Base-by-base conservation (phyloP, 2,329 filamentous ascomycete genomes). In the Fusarium ramigenum region DNA sequence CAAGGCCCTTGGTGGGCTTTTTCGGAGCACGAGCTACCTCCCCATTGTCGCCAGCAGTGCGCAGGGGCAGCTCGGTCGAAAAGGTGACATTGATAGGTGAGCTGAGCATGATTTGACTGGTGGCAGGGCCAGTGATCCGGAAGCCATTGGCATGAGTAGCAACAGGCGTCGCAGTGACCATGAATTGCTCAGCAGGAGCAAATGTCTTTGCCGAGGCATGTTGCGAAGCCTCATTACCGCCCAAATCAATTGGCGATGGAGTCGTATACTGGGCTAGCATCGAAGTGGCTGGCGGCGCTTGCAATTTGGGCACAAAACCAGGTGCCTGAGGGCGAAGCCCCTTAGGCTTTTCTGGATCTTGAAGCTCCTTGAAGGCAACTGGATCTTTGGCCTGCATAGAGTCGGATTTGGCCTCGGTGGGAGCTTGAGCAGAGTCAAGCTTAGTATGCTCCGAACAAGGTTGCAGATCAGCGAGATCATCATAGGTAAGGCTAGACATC, bases 401-500 rank as follows among this genome's bases (percentile, higher is more conserved):
- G 19, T 25, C 23, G 44, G 23, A 5, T 50, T 60, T 36, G 32
- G 10, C 21, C 28, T 56, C 23, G 18, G 44, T 42, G 23, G 36
- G 11, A 23, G n/a, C n/a, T 47, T 52, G 57, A 34, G 16, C 32
- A 32, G 39, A 32, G 18, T 42, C 39, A 18, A 40, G 32, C 39
- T 52, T 65, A 28, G 21, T 7, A 30, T 37, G 7, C 30, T 34
- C 34, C n/a, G n/a, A 30, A 21, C n/a, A n/a, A 25, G 39, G 25
- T 21, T 47, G 54, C 34, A 47, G 54, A 57, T 15, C 39, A 34
- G 23, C 30, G 15, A 44, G 34, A 46, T 52, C 49, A 34, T 52
- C 47, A 25, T 71, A 65, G 11, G 68, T 67, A 34, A 80, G 67
- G 36, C 79, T 75, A 7, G 73, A 68, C 63, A 78, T 82, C 83